Evolutionary conservation across 2,329 filamentous ascomycete genomes (phyloP).

Genomic region (Diaporthe citriasiana): DNA sequence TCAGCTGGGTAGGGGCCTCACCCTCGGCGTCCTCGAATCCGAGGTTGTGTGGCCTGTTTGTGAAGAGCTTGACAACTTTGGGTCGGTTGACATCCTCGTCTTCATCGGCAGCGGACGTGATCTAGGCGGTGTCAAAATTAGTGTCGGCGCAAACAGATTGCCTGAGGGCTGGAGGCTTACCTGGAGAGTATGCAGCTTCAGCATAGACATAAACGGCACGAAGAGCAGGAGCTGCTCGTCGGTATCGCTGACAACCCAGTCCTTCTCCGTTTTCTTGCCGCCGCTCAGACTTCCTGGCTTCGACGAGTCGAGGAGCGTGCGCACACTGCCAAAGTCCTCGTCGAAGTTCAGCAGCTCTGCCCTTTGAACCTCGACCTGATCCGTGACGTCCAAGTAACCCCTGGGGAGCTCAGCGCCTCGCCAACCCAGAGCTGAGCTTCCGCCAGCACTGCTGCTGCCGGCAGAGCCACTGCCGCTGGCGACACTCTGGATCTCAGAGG

Average conservation of each 20-base stretch:
- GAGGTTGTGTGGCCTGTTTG: conserved; percentile 89
- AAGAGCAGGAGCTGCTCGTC: conserved; percentile 97
- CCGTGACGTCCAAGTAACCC: conserved; percentile 86
- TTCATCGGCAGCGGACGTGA: conserved; percentile 79
- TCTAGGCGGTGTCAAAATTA: conserved; percentile 62
- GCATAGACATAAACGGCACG: conserved; percentile 86
- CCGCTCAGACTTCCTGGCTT: conserved; percentile 76
- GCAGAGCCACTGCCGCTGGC: conserved; percentile 61
- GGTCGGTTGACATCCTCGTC: conserved; percentile 86
- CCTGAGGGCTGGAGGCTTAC: conserved; percentile 54
- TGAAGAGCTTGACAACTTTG: conserved; percentile 86
- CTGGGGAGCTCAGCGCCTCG: conserved; percentile 80
- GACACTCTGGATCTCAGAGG: conserved; percentile 72
- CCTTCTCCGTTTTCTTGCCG: conserved; percentile 70
- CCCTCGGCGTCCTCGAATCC: conserved; percentile 97
- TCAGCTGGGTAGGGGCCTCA: conserved; percentile 82
- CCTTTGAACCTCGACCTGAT: conserved; percentile 82
- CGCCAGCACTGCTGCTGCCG: conserved; percentile 56
- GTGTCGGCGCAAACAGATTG: neutral
- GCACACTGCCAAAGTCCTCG: conserved; percentile 79
- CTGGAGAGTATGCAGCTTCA: conserved; percentile 90
- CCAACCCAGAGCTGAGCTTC: conserved; percentile 72
- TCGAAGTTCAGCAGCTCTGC: conserved; percentile 92
- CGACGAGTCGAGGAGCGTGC: conserved; percentile 77
- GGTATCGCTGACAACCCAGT: conserved; percentile 97